These are phyloP conservation scores for Epichloe coenophiala DNA, from an alignment of 2,329 filamentous ascomycete genomes.

Conservation along the genomic window DNA sequence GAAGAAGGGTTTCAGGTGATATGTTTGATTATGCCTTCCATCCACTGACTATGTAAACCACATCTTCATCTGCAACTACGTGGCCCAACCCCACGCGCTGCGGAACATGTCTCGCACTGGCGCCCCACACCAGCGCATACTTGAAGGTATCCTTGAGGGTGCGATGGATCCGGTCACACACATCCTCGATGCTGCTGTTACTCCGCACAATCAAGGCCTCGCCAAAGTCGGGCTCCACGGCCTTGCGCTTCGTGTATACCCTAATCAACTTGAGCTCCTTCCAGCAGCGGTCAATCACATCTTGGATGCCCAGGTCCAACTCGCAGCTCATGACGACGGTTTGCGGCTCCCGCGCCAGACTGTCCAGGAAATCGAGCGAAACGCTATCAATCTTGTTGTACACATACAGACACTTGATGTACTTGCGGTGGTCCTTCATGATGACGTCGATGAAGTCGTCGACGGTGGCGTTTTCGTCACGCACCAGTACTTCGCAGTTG, in stretches of 20 bases:
- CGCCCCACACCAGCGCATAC: slow-evolving; percentile 95
- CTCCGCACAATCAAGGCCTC: slow-evolving; percentile 88
- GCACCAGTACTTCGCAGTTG: slow-evolving; percentile 89
- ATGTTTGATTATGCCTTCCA: slow-evolving; percentile 40
- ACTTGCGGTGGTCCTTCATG: slow-evolving; percentile 97
- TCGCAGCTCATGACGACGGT: slow-evolving; percentile 98
- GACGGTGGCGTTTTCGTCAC: slow-evolving; percentile 89
- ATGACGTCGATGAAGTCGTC: slow-evolving; percentile 99
- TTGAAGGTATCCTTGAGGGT: slow-evolving; percentile 98
- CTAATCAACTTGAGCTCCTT: slow-evolving; percentile 80
- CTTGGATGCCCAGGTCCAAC: slow-evolving; percentile 79
- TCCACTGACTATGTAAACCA: slow-evolving; percentile 53
- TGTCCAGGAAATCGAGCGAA: slow-evolving; percentile 83
- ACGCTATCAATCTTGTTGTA: slow-evolving; percentile 99
- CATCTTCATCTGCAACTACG: slow-evolving; percentile 57
- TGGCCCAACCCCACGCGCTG: slow-evolving; percentile 84
- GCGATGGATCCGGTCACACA: slow-evolving; percentile 89
- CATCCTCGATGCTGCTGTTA: slow-evolving; percentile 86
- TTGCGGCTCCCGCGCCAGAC: slow-evolving; percentile 79
- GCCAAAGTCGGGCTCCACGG: slow-evolving; percentile 71
- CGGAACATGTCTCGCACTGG: slow-evolving; percentile 86
- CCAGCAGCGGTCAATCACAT: slow-evolving; percentile 93
- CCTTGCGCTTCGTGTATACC: slow-evolving; percentile 95
- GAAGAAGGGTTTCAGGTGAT: neutral
- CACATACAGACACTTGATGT: slow-evolving; percentile 88